phyloP scores from a whole-genome alignment of 2,329 filamentous ascomycete species.

The Lecanosticta acicola region DNA sequence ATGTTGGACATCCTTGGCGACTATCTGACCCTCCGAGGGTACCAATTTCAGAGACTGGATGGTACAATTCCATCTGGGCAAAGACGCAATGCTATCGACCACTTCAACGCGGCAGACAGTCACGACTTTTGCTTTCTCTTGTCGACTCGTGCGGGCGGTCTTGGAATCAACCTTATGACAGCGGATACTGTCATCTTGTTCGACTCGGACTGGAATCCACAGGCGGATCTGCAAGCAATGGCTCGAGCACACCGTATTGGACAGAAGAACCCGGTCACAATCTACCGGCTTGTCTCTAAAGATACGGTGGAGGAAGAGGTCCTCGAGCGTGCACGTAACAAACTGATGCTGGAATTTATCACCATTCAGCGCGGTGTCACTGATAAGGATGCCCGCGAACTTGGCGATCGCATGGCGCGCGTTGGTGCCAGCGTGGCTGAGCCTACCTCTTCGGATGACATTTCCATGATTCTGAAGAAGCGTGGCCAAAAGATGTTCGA shows the following conservation, averaged over 20 bases:
- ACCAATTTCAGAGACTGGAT: conserved; percentile 90
- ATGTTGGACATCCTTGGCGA: conserved; percentile 96
- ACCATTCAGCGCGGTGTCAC: conserved; percentile 96
- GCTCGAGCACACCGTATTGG: conserved; percentile 96
- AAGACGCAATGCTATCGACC: conserved; percentile 89
- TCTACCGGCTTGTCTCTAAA: conserved; percentile 94
- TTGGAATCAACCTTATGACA: conserved; percentile 99
- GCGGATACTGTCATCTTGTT: conserved; percentile 97
- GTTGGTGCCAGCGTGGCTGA: conserved; percentile 58
- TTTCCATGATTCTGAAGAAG: conserved; percentile 92
- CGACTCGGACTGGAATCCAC: conserved; percentile 98
- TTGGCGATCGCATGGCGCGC: conserved; percentile 71
- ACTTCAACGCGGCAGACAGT: conserved; percentile 95
- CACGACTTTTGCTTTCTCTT: conserved; percentile 94
- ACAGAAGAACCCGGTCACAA: conserved; percentile 90
- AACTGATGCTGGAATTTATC: conserved; percentile 93
- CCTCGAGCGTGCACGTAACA: conserved; percentile 90
- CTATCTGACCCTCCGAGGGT: conserved; percentile 87
- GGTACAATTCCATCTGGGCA: conserved; percentile 87
- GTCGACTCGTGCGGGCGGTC: conserved; percentile 88
- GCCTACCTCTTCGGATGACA: conserved; percentile 86
- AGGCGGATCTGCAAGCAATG: conserved; percentile 97
- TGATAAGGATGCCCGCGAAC: conserved; percentile 80
- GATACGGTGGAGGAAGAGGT: conserved; percentile 98
- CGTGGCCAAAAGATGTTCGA: conserved; percentile 99